Evolutionary conservation across 192 early-diverging fungal species (phyloP).

Genomic region (Dissophora ornata): DNA sequence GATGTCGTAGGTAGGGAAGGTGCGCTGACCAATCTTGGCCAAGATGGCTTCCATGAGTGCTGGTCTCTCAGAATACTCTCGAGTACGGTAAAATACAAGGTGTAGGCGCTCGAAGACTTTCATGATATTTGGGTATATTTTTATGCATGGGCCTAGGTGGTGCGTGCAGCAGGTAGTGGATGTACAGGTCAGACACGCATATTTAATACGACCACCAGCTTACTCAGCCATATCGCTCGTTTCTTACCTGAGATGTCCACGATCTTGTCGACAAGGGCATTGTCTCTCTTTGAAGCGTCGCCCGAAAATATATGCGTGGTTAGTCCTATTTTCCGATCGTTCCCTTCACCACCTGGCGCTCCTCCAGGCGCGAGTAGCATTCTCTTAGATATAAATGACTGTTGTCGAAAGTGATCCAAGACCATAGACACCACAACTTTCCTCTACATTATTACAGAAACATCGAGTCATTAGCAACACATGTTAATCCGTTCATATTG

Average conservation of each 20-base stretch:
- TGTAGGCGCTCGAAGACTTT: conserved; percentile 57
- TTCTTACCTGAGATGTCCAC: conserved; percentile 39
- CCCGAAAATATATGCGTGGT: conserved; percentile 38
- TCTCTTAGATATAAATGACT: conserved; percentile 43
- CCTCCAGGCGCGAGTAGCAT: conserved; percentile 37
- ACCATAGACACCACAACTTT: conserved; percentile 14
- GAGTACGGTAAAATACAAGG: conserved; percentile 54
- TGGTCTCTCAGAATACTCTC: conserved; percentile 20
- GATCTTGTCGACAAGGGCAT: conserved; percentile 38
- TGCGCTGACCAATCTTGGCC: conserved; percentile 51
- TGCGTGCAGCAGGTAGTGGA: neutral
- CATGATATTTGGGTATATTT: conserved; percentile 36
- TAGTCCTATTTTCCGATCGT: conserved; percentile 27
- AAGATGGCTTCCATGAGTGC: conserved; percentile 55
- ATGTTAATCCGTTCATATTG: neutral
- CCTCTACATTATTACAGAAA: conserved; percentile 11
- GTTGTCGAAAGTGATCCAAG: conserved; percentile 46
- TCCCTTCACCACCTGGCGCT: conserved; percentile 6
- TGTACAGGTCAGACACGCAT: neutral
- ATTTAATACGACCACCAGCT: no score
- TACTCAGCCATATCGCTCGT: no score
- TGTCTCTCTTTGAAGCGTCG: conserved; percentile 30
- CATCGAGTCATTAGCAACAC: neutral
- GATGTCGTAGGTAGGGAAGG: conserved; percentile 54
- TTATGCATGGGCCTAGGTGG: conserved; percentile 54